Conservation (phyloP, 1,139 yeast species). For the Suhomyces panamericanus region DNA sequence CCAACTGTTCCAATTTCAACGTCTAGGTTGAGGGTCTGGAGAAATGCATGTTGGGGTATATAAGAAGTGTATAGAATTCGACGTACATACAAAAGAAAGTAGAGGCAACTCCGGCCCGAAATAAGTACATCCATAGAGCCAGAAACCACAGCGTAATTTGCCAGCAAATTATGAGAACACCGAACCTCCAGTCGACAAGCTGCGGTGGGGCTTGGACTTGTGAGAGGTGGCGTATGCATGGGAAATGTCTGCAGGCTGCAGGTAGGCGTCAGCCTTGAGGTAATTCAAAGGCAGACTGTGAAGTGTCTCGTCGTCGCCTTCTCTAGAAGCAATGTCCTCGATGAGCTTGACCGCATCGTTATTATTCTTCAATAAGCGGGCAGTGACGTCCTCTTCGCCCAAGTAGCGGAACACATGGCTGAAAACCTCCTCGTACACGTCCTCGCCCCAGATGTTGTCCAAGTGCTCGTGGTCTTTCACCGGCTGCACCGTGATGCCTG, state of each 20-base stretch:
- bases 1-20: background rate
- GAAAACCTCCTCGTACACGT: slow-evolving; percentile 55
- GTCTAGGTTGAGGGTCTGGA: background rate
- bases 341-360: slow-evolving; percentile 9
- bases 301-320: slow-evolving; percentile 12
- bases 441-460: slow-evolving; percentile 85
- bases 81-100: too few relatives aligned
- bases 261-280: slow-evolving; percentile 3
- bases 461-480: slow-evolving; percentile 77
- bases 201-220: slow-evolving; percentile 13
- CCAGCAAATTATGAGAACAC: slow-evolving; percentile 14
- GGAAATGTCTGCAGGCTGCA: slow-evolving; percentile 1
- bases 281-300: slow-evolving; percentile 10
- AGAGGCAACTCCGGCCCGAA: too few relatives aligned
- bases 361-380: slow-evolving; percentile 7
- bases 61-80: too few relatives aligned
- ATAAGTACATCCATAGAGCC: background rate
- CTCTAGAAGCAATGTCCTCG: slow-evolving; percentile 11
- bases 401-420: slow-evolving; percentile 49
- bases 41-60: background rate
- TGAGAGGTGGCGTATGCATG: slow-evolving; percentile 1
- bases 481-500: slow-evolving; percentile 41
- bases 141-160: background rate
- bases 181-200: slow-evolving; percentile 20
- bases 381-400: slow-evolving; percentile 21